Evolutionary conservation across 345 rosid genomes (phyloP).

Genomic region (Eucalyptus regnans): DNA sequence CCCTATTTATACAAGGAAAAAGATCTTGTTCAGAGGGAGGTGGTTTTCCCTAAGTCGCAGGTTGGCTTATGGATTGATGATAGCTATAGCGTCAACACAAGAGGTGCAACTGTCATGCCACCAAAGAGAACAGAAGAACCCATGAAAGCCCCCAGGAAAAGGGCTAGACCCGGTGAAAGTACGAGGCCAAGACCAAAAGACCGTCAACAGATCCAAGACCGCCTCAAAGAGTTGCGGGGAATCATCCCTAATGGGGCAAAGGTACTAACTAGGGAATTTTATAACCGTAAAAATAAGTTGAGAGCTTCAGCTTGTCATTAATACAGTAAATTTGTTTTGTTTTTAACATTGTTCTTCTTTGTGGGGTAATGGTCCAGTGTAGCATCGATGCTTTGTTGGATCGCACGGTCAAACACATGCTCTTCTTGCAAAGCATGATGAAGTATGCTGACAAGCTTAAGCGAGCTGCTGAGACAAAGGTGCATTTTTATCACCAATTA

Average conservation of each 20-base stretch:
- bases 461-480: conserved; percentile 58
- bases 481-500: conserved; percentile 2
- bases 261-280: conserved; percentile 26
- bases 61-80: conserved; percentile 69
- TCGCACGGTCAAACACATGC: conserved; percentile 72
- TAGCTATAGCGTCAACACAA: conserved; percentile 50
- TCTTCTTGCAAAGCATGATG: conserved; percentile 79
- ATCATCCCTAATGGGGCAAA: conserved; percentile 78
- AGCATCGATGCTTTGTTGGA: conserved; percentile 84
- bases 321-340: not conserved
- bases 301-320: not conserved
- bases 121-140: conserved; percentile 43
- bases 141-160: conserved; percentile 38
- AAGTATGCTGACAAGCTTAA: conserved; percentile 77
- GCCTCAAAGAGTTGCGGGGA: conserved; percentile 74
- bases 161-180: conserved; percentile 83
- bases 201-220: conserved; percentile 94
- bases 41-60: conserved; percentile 25
- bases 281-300: not conserved
- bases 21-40: not conserved
- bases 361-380: conserved; percentile 34
- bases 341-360: not conserved
- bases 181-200: conserved; percentile 89
- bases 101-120: conserved; percentile 8
- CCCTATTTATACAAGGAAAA: conserved; percentile 5